Base-by-base conservation (phyloP, 1,139 yeast species). In the Eremothecium gossypii region DNA sequence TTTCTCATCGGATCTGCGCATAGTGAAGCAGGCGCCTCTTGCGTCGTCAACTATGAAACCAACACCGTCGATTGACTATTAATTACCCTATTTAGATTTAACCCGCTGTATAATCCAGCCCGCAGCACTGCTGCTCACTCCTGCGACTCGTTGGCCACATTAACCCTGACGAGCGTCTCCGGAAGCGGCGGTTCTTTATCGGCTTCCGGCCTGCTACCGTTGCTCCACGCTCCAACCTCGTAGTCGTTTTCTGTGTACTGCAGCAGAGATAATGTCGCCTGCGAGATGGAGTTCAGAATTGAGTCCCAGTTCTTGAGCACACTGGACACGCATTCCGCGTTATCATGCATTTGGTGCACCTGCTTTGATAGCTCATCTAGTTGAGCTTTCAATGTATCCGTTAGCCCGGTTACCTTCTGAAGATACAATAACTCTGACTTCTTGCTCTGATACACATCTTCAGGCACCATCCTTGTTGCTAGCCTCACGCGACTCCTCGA, bases 131-230 rank as follows among this genome's bases (percentile, higher is more conserved):
- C 39, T 26, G 46, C 55, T 38, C 50, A 50, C 41, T 51, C 51
- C 3, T 48, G 41, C 31, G 54, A 62, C 30, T 58, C 59, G 8
- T 49, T 53, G 26, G 57, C 56, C 23, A 79, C 63, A 43, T 74
- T 68, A 30, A 83, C 73, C 40, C 95, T 67, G 4, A 85, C 86
- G 49, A 85, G 65, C 0, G 86, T 73, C 55, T 84, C 85, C 11
- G 82, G 78, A 28, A 74, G 63, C 2, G 77, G 77, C 3, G 68
- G 61, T 10, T 65, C 68, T 10, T 55, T 61, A 64, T 38, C 73
- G 7, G 27, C 10, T 7, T 34, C 17, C 41, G 45, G 32, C 37
- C 17, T 27, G 11, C 30, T 31, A 27, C 11, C 27, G 14, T 46
- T 40, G 31, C 47, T 43, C 62, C 61, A 57, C 3, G 33, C 39